A percentile compares a stretch with the other conserved stretches of the same genome.
Evolutionary conservation across 2,329 filamentous ascomycete species (phyloP).

Genomic region (Aspergillus felis): DNA sequence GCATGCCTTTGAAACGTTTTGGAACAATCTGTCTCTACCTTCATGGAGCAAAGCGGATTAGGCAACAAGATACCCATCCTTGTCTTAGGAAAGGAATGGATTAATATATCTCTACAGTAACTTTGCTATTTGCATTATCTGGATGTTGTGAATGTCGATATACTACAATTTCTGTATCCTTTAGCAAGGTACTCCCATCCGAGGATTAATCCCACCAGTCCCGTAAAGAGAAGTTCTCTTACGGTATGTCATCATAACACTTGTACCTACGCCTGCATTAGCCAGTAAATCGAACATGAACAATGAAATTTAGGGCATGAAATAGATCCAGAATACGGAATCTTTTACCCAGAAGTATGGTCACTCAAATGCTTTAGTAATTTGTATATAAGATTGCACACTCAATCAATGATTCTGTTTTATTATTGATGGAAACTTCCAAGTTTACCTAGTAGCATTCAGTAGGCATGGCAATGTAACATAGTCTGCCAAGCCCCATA

Average conservation of each 20-base stretch:
- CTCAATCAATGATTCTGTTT: background rate
- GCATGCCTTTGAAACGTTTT: background rate
- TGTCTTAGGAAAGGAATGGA: background rate
- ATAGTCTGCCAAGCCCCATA: background rate
- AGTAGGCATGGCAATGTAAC: background rate
- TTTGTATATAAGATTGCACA: background rate
- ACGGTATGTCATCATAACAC: background rate
- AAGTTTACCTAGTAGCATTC: too few relatives aligned
- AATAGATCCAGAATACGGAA: background rate
- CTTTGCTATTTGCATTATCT: background rate
- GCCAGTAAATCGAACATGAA: background rate
- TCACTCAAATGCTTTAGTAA: background rate
- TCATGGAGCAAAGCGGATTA: background rate
- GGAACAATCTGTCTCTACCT: background rate
- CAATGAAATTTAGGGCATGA: background rate
- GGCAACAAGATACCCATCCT: background rate
- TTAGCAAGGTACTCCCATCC: background rate
- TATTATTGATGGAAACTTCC: background rate
- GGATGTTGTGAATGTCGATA: too few relatives aligned
- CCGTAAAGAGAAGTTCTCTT: background rate
- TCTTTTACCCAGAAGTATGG: background rate
- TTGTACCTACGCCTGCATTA: background rate
- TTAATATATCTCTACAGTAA: background rate
- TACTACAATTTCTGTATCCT: background rate
- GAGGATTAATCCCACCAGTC: background rate